Conservation (phyloP, 371 early-diverging fungal species). For the Capillidium heterosporum region DNA sequence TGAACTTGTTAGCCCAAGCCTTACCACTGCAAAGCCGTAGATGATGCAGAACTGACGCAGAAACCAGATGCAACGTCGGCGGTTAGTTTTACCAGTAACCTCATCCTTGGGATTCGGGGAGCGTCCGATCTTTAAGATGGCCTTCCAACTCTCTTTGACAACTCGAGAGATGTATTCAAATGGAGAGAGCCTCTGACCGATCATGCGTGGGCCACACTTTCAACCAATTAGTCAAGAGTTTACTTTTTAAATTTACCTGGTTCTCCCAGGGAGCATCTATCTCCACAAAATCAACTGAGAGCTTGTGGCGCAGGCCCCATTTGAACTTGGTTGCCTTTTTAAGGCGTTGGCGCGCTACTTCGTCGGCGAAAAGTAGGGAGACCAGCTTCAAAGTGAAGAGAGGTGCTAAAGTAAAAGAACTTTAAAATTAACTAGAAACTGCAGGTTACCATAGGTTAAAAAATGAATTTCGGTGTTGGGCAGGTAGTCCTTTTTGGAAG, state of each 20-base stretch:
- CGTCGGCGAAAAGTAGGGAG: conserved; percentile 1
- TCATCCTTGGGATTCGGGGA: not conserved
- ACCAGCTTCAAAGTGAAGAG: not conserved
- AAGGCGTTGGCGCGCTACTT: not conserved
- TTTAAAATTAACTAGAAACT: not conserved
- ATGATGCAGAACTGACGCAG: conserved; percentile 1
- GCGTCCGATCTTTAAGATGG: not conserved
- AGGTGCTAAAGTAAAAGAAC: not conserved
- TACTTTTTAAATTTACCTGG: not conserved
- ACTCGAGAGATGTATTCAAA: not conserved
- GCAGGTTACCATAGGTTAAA: not conserved
- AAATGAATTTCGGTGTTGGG: not conserved
- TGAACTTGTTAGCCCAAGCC: conserved; percentile 13
- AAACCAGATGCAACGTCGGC: not conserved
- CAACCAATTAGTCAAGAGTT: not conserved
- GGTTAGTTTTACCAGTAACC: not conserved
- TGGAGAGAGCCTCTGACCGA: not conserved
- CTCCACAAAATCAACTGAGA: not conserved
- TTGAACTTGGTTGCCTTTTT: not conserved
- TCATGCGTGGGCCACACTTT: not conserved
- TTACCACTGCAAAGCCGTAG: conserved; percentile 4
- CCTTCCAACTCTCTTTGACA: conserved; percentile 3
- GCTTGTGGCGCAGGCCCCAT: conserved; percentile 1
- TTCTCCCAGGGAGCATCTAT: not conserved
- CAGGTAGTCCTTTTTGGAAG: not conserved